Base-by-base conservation (phyloP, 129 eudicot genomes). In the Lactuca sativa region DNA sequence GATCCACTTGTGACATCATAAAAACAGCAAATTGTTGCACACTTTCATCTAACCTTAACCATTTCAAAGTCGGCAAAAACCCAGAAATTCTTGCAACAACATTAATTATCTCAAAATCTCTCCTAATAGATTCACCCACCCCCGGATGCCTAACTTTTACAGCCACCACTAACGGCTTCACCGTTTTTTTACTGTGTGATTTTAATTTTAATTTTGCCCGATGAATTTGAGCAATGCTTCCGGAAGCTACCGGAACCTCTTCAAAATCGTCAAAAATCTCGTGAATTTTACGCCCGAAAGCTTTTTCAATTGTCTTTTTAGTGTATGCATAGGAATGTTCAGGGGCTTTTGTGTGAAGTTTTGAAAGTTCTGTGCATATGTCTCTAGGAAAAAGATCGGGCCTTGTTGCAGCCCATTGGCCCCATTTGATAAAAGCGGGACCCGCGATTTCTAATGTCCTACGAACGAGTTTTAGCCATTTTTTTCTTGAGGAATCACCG, bases 1-100 rank as follows among this genome's bases (percentile, higher is more conserved):
- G 92, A 80, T 93, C 98, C 79, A 93, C 98, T 76, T 89, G 97
- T 38, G 96, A 89, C 96, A 93, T 87, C 98, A 93, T 93, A 82
- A 93, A 93, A 65, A 89, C 97, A 16, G 86, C 88, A 83, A 93
- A 93, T 64, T 93, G 98, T 67, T 87, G 95, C 0, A 89, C 98
- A 58, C 97, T 93, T 65, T 93, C 98, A 60, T 93, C 98, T 77
- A 93, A 71, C 56, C 98, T 86, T 70, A 93, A 79, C 98, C 98
- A 93, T 12, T 82, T 86, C 66, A 93, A 64, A 5, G 92, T 80
- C 40, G 97, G 98, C 47, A 93, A 80, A 12, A 77, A 75, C 6
- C 44, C 83, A 34, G 98, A 93, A 5, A 80, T 78, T 70, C 74
- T 89, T 17, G 98, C 98, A 10, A 74, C 90, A 34, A 81, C 54